Conservation (phyloP, 1,139 yeast genomes). For the Hansenula sp. region DNA sequence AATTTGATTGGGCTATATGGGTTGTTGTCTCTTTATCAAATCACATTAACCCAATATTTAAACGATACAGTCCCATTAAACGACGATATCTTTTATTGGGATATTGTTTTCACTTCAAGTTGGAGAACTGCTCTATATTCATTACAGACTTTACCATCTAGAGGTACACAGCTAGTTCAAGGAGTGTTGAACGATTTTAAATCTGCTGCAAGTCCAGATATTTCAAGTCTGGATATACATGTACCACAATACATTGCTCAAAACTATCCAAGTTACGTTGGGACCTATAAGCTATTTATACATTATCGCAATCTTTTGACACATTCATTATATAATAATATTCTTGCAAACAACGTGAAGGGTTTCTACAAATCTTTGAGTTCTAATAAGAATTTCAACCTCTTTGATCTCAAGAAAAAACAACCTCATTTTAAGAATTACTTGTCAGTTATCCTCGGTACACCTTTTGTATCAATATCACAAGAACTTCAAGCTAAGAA, state of each 20-base stretch:
- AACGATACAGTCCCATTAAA: slow-evolving; percentile 26
- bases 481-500: slow-evolving; percentile 26
- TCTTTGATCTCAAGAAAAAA: slow-evolving; percentile 3
- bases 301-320: slow-evolving; percentile 9
- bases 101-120: slow-evolving; percentile 22
- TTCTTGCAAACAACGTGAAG: slow-evolving; percentile 16
- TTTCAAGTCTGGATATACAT: slow-evolving; percentile 7
- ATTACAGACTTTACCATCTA: slow-evolving; percentile 30
- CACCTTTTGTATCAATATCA: slow-evolving; percentile 30
- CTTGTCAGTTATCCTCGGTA: slow-evolving; percentile 25
- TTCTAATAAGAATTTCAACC: slow-evolving; percentile 6
- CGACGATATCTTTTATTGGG: slow-evolving; percentile 27
- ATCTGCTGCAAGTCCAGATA: slow-evolving; percentile 8
- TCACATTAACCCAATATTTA: slow-evolving; percentile 24
- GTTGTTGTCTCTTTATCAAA: slow-evolving; percentile 21
- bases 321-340: slow-evolving; percentile 15
- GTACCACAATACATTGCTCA: slow-evolving; percentile 9
- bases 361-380: slow-evolving; percentile 18
- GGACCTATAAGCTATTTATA: slow-evolving; percentile 9
- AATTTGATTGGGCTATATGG: slow-evolving; percentile 24
- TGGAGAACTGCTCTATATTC: slow-evolving; percentile 26
- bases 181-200: slow-evolving; percentile 18
- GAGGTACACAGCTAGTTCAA: slow-evolving; percentile 10
- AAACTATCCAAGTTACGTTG: slow-evolving; percentile 8
- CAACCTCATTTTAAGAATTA: slow-evolving; percentile 11